phyloP scores from a whole-genome alignment of 2,329 filamentous ascomycete species.

The Ophiocordyceps camponoti-floridani region DNA sequence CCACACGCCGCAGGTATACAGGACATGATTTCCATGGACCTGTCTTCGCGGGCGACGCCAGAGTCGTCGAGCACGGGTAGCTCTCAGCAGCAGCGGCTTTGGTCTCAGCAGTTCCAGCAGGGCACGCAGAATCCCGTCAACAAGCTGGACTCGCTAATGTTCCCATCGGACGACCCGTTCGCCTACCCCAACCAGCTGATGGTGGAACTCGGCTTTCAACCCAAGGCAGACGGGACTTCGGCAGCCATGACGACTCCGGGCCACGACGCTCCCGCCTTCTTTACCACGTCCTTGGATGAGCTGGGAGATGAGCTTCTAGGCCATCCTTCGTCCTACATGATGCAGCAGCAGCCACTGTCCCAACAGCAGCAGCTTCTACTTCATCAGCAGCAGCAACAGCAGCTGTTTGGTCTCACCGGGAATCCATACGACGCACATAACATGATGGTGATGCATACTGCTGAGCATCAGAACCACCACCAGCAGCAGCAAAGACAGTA shows the following conservation, averaged over 20 bases:
- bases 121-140: conserved; percentile 31
- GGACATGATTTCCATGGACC: conserved; percentile 26
- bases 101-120: conserved; percentile 13
- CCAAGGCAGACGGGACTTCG: conserved; percentile 14
- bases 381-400: conserved; percentile 2
- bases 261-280: conserved; percentile 27
- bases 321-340: conserved; percentile 52
- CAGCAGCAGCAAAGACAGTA: conserved; percentile 7
- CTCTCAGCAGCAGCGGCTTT: conserved; percentile 16
- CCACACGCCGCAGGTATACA: conserved; percentile 21
- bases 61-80: conserved; percentile 24
- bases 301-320: conserved; percentile 59
- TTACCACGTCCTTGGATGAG: conserved; percentile 38
- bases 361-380: conserved; percentile 23
- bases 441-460: conserved; percentile 15
- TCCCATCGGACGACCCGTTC: conserved; percentile 60
- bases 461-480: conserved; percentile 19
- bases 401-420: conserved; percentile 19
- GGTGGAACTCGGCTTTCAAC: conserved; percentile 34
- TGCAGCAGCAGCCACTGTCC: conserved; percentile 26
- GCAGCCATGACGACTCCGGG: conserved; percentile 14
- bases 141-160: conserved; percentile 65
- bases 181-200: conserved; percentile 64
- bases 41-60: conserved; percentile 22
- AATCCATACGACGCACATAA: conserved; percentile 25